phyloP scores from a whole-genome alignment of 129 eudicot species.

The Centaurea solstitialis region DNA sequence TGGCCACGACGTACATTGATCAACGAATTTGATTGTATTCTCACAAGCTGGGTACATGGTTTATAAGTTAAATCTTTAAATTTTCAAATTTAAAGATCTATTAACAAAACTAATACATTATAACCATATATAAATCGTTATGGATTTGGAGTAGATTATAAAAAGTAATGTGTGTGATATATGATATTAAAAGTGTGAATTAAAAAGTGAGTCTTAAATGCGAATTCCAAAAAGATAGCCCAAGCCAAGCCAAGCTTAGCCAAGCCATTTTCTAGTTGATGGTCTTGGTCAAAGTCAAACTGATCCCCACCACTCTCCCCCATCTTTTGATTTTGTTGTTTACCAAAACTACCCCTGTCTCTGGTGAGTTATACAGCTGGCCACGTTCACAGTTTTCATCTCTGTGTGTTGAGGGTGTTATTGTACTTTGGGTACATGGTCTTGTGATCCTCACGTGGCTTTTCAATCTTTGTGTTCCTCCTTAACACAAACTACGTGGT shows the following conservation, averaged over 20 bases:
- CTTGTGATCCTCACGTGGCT: conserved; percentile 41
- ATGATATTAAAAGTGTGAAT: not conserved
- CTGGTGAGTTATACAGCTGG: conserved; percentile 55
- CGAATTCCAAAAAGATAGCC: conserved; percentile 31
- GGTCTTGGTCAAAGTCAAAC: conserved; percentile 43
- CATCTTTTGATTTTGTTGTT: conserved; percentile 18
- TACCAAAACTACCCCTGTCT: conserved; percentile 41
- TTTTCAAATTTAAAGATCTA: no score
- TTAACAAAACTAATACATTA: no score
- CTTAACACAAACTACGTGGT: not conserved
- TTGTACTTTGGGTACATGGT: conserved; percentile 40
- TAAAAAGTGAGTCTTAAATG: conserved; percentile 11
- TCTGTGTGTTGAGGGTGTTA: conserved; percentile 20
- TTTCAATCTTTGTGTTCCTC: conserved; percentile 15
- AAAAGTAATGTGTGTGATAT: not conserved
- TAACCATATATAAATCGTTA: no score
- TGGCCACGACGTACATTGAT: no score
- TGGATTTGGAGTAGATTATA: not conserved
- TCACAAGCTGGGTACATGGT: no score
- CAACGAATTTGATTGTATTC: no score
- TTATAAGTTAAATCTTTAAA: no score
- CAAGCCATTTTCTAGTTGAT: not conserved
- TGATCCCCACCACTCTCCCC: not conserved
- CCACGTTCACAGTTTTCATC: conserved; percentile 42
- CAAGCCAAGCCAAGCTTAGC: not conserved